Percentiles rank a stretch among this genome's conserved stretches.
Evolutionary conservation across 2,329 filamentous ascomycete genomes (phyloP).

Genomic region (Cadophora luteo-olivacea): DNA sequence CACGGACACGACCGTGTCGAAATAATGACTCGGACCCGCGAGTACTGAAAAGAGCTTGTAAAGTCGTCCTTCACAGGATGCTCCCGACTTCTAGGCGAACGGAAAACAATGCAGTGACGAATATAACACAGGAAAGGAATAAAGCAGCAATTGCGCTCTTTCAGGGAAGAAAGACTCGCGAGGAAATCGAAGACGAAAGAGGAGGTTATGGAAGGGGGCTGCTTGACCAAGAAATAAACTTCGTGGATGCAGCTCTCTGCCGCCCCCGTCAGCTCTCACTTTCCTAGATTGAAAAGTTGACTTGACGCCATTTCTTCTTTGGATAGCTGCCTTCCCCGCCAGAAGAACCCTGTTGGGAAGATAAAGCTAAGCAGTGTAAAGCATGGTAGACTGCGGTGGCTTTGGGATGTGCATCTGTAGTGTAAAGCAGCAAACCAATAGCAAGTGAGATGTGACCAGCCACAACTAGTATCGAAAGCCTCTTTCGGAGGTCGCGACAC

Average conservation of each 20-base stretch:
- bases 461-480: not conserved
- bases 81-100: not conserved
- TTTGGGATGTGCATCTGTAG: constrained; percentile 11
- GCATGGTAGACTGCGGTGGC: not conserved
- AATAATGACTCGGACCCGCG: constrained; percentile 16
- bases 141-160: not conserved
- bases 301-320: constrained; percentile 24
- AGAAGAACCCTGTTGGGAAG: constrained; percentile 13
- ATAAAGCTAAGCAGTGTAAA: constrained; percentile 12
- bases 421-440: constrained; percentile 2
- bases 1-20: not conserved
- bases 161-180: not conserved
- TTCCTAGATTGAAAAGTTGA: constrained; percentile 20
- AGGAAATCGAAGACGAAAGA: not conserved
- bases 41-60: constrained; percentile 1
- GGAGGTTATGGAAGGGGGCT: constrained; percentile 4
- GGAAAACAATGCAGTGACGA: not conserved
- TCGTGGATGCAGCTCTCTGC: constrained; percentile 21
- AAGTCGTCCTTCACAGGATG: not conserved
- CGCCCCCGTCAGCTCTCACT: constrained; percentile 25
- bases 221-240: not conserved
- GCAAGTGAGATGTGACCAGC: not conserved
- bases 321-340: constrained; percentile 14
- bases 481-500: not conserved
- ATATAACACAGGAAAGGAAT: constrained; percentile 13